Evolutionary conservation across 2,329 filamentous ascomycete genomes (phyloP).

Genomic region (Lachnellula arida): DNA sequence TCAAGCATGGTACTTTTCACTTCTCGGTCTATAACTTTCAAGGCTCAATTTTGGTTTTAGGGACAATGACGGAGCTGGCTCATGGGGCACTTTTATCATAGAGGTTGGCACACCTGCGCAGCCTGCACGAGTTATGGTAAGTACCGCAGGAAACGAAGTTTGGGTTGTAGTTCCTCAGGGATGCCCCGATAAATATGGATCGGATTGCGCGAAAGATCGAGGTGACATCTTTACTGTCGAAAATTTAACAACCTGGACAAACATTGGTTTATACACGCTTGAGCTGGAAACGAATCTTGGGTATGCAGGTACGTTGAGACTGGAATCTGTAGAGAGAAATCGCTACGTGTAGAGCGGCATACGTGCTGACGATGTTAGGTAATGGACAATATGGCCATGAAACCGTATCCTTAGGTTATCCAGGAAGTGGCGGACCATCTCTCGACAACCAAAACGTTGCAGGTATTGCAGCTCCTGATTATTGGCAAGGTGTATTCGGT

Average conservation of each 20-base stretch:
- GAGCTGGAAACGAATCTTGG: neutral
- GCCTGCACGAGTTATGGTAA: neutral
- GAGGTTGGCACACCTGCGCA: too few species aligned
- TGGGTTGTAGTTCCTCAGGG: neutral
- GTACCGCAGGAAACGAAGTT: neutral
- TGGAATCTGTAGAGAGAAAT: neutral
- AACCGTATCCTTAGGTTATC: conserved; percentile 10
- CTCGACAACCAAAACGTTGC: conserved; percentile 16
- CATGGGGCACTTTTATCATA: too few species aligned
- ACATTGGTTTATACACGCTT: neutral
- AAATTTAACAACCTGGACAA: neutral
- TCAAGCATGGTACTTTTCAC: too few species aligned
- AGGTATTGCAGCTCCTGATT: conserved; percentile 14
- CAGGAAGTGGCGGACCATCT: conserved; percentile 20
- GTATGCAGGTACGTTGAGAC: neutral
- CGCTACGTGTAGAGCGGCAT: neutral
- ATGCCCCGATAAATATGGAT: neutral
- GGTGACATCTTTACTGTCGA: neutral
- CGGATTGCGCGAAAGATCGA: neutral
- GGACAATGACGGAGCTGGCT: too few species aligned
- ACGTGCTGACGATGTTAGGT: neutral
- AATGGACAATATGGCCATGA: conserved; percentile 21
- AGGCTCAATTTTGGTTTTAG: too few species aligned
- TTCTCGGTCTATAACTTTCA: too few species aligned
- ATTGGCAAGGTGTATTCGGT: conserved; percentile 35